Evolutionary conservation across 768 basidiomycete species (phyloP), one percentile per base, ranked within the genome.

Genomic region (Lactifluus pinguis): DNA sequence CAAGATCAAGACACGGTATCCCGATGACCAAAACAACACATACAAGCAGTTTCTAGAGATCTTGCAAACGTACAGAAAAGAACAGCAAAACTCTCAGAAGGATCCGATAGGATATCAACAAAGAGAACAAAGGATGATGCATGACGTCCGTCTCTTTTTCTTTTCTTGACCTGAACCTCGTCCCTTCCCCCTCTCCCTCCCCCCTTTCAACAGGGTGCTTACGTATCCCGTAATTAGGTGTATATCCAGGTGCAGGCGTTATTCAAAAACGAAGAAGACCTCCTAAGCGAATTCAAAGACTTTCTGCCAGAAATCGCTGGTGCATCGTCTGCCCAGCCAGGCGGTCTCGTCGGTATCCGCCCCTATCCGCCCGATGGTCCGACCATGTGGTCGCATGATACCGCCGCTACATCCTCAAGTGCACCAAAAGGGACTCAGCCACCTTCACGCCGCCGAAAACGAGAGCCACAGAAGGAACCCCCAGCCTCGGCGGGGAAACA

Each of bases 1-100:
- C 81, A 95, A 95, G 78, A 98, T 99, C 78, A 98, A 98, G 75
- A 85, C 85, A 17, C 85, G 94, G 21, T 98, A 87, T 72, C 74
- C 83, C 11, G 84, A 88, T 65, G 93, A 97, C 61, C 84, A 88
- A n/a, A 92, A 93, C 68, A 94, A 88, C 36, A 66, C 65, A 21
- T 93, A 93, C 74, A 92, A 92, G 72, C 85, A 89, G 68, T 93
- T 93, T 69, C 75, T 93, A 67, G 91, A 93, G 74, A 89, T 93
- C 50, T 74, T 93, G 63, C 91, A 93, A 74, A 83, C 86, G 48
- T 91, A 92, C 74, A 88, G 91, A 69, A 90, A 89, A 70, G 89
- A 95, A 65, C 69, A 76, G 62, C 59, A 77, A 67, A 67, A 69
- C 25, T 77, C 77, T 25, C 71, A 75, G 56, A 77, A 79, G 58